Percentiles rank a stretch among this genome's conserved stretches.
Evolutionary conservation across 345 rosid species (phyloP).

Genomic region (Lagerstroemia speciosa): DNA sequence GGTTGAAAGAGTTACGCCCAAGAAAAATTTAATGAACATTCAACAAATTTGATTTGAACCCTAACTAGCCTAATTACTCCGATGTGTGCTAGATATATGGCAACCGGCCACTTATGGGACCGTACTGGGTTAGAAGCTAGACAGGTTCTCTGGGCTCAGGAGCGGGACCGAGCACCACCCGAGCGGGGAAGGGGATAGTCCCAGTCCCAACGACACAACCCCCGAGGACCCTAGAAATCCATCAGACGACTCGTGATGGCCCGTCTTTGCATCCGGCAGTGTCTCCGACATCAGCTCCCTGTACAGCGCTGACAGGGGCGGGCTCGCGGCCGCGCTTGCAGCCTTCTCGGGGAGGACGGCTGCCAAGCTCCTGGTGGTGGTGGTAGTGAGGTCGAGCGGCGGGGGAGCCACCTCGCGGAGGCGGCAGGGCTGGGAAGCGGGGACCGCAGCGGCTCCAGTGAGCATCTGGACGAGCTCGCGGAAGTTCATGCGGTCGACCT

Average conservation of each 20-base stretch:
- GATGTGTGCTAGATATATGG: too few relatives aligned
- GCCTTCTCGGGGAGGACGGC: not conserved
- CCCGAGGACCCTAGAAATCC: not conserved
- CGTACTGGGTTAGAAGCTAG: conserved; percentile 21
- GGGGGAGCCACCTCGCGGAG: conserved; percentile 39
- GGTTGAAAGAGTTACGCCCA: too few relatives aligned
- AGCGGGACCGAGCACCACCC: conserved; percentile 1
- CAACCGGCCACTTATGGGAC: not conserved
- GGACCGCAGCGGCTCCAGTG: conserved; percentile 43
- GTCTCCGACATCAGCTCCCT: conserved; percentile 23
- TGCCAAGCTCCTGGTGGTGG: not conserved
- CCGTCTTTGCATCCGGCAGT: conserved; percentile 2
- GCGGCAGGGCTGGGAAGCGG: conserved; percentile 18
- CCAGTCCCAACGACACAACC: conserved; percentile 20
- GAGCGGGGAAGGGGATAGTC: conserved; percentile 34
- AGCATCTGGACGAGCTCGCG: conserved; percentile 78
- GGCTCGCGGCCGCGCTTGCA: not conserved
- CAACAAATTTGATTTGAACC: not conserved
- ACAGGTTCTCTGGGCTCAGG: conserved; percentile 39
- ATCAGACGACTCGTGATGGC: not conserved
- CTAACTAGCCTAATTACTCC: too few relatives aligned
- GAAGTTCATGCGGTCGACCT: conserved; percentile 67
- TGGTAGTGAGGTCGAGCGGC: conserved; percentile 22
- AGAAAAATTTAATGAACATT: not conserved
- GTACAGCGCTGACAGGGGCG: conserved; percentile 21